Evolutionary conservation across 1,139 yeast genomes (phyloP).

Genomic region (Ogataea hybrid): DNA sequence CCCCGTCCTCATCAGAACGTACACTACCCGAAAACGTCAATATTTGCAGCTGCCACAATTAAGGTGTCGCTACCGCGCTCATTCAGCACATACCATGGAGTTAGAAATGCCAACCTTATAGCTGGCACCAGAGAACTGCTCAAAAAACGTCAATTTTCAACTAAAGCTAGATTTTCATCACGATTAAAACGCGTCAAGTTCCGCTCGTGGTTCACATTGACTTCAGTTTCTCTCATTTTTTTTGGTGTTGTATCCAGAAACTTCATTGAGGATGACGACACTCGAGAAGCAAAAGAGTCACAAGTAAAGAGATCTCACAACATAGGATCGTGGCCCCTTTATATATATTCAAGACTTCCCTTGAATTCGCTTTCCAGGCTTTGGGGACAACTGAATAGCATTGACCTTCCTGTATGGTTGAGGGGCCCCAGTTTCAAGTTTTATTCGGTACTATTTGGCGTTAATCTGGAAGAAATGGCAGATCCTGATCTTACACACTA

Average conservation of each 20-base stretch:
- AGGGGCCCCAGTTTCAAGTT: constrained; percentile 79
- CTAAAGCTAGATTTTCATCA: constrained; percentile 4
- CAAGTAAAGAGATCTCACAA: constrained; percentile 40
- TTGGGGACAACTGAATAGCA: constrained; percentile 90
- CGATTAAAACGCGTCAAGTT: constrained; percentile 41
- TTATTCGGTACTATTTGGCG: constrained; percentile 83
- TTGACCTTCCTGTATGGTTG: constrained; percentile 84
- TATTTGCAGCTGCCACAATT: constrained; percentile 28
- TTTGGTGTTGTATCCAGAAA: constrained; percentile 61
- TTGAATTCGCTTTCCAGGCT: constrained; percentile 85
- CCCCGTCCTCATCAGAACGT: constrained; percentile 65
- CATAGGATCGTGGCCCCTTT: constrained; percentile 83
- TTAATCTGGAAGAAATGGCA: constrained; percentile 82
- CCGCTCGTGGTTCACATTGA: constrained; percentile 68
- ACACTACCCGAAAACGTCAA: constrained; percentile 42
- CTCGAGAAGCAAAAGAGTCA: constrained; percentile 36
- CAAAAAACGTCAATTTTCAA: constrained; percentile 11
- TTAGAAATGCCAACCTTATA: constrained; percentile 35
- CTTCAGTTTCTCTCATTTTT: constrained; percentile 60
- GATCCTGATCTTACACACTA: constrained; percentile 76
- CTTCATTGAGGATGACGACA: constrained; percentile 28
- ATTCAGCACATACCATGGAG: constrained; percentile 24
- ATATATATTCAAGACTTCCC: constrained; percentile 87
- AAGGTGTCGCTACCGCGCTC: constrained; percentile 14
- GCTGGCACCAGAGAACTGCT: constrained; percentile 22